Conservation (phyloP, 2,329 filamentous ascomycete genomes). For the Sordariomycetes sp. region DNA sequence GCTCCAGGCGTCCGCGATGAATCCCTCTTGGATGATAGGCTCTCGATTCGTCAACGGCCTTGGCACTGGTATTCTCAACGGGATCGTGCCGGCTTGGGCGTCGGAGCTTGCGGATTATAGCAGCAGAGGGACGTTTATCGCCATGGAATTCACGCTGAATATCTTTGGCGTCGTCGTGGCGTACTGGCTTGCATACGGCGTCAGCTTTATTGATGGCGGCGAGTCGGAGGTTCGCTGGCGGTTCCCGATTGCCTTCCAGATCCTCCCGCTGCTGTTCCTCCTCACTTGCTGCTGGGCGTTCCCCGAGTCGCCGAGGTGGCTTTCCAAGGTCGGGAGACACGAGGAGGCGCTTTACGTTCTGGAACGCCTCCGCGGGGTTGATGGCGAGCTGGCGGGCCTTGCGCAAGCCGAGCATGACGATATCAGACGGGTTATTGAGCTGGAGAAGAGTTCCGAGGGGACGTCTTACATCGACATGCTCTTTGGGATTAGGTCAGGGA, state of each 20-base stretch:
- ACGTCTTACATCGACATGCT: conserved; percentile 54
- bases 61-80: conserved; percentile 57
- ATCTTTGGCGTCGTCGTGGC: conserved; percentile 52
- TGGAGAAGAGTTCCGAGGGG: conserved; percentile 39
- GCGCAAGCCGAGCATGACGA: conserved; percentile 56
- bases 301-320: conserved; percentile 56
- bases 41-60: conserved; percentile 49
- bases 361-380: conserved; percentile 45
- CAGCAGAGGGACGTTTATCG: conserved; percentile 54
- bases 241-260: conserved; percentile 59
- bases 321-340: conserved; percentile 51
- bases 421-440: conserved; percentile 47
- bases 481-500: conserved; percentile 49
- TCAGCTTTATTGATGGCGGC: conserved; percentile 46
- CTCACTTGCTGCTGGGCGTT: conserved; percentile 48
- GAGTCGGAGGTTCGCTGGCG: conserved; percentile 48
- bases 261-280: conserved; percentile 45
- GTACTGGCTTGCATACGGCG: conserved; percentile 19
- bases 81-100: conserved; percentile 59
- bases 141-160: conserved; percentile 61
- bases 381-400: conserved; percentile 32
- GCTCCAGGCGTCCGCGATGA: conserved; percentile 53
- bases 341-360: conserved; percentile 57
- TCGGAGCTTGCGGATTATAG: conserved; percentile 57
- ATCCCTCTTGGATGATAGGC: conserved; percentile 57